Evolutionary conservation across 2,329 filamentous ascomycete genomes (phyloP).

Genomic region (Talaromyces funiculosus): DNA sequence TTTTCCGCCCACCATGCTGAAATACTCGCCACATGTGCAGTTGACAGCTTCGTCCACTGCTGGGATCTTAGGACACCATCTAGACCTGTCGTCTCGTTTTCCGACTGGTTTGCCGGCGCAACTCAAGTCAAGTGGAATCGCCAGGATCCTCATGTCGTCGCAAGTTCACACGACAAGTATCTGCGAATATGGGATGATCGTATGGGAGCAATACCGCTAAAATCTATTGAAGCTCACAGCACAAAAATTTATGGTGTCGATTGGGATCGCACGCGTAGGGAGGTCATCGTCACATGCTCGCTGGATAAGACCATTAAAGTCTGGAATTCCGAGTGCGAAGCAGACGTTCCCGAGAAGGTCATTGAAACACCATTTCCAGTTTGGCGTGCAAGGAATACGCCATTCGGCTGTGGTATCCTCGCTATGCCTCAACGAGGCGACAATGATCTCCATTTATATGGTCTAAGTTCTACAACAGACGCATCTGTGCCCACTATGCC

Average conservation of each 20-base stretch:
- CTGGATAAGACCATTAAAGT: slow-evolving; percentile 89
- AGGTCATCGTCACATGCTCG: slow-evolving; percentile 77
- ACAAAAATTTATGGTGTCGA: slow-evolving; percentile 95
- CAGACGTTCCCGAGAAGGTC: slow-evolving; percentile 64
- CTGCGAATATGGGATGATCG: slow-evolving; percentile 87
- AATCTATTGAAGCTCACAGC: slow-evolving; percentile 78
- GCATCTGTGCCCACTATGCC: slow-evolving; percentile 32
- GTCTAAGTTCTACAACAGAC: slow-evolving; percentile 48
- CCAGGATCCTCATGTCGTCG: slow-evolving; percentile 77
- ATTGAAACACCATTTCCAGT: slow-evolving; percentile 81
- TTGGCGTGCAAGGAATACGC: slow-evolving; percentile 85
- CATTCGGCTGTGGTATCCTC: slow-evolving; percentile 77
- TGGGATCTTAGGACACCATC: slow-evolving; percentile 78
- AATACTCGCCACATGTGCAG: slow-evolving; percentile 79
- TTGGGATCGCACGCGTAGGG: slow-evolving; percentile 75
- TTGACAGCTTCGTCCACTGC: slow-evolving; percentile 87
- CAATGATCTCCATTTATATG: slow-evolving; percentile 78
- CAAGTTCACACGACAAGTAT: slow-evolving; percentile 83
- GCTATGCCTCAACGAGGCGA: slow-evolving; percentile 91
- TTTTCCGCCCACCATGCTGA: slow-evolving; percentile 92
- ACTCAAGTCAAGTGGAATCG: slow-evolving; percentile 95
- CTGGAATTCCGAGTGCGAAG: slow-evolving; percentile 69
- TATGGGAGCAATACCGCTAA: slow-evolving; percentile 69
- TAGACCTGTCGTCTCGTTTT: slow-evolving; percentile 72
- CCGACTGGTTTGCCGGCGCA: slow-evolving; percentile 88